Evolutionary conservation across 2,329 filamentous ascomycete genomes (phyloP), one percentile per base, ranked within the genome.

Genomic region (Verticillium longisporum): DNA sequence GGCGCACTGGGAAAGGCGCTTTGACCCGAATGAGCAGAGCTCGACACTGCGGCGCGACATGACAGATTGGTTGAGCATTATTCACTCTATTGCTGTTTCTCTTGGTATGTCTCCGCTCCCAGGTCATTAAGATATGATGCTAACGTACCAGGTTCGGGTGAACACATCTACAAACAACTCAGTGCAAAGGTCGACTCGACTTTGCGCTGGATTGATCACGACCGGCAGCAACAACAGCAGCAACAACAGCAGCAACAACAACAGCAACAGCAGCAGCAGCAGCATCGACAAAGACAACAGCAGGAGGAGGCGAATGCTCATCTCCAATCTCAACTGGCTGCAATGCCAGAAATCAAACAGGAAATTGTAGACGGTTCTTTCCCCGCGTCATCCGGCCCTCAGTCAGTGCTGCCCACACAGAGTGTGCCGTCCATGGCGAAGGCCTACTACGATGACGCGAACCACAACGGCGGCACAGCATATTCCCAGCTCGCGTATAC

Each of bases 1-100:
- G 56, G 84, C 85, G 1, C 82, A 87, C 60, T 90, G 86, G 78
- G 84, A 91, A 69, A 83, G 87, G 56, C 80, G 88, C 34, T 83
- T 84, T 57, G 78, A 83, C 10, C 83, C 85, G 11, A 85, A 83
- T 0, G 74, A 78, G 0, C 85, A 90, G 61, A 75, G 92, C 59
- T 77, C 80, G 15, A 74, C 73, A n/a, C 75, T 94, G 57, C 82
- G 82, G 63, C 74, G 78, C 9, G 88, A 92, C 59, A 92, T 92
- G 88, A 80, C 83, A 36, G 74, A 79, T 26, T 93, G 90, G 87
- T 75, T 91, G 56, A 78, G 80, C 37, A 83, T 93, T 53, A 81
- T 94, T 65, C 81, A 81, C 33, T 87, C 91, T 61, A 85, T 87
- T 56, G 85, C 87, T 21, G 26, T 34, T 32, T 33, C 54, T 14